Conservation (phyloP, 148 eudicot species). For the Tetragonia tetragonoides region DNA sequence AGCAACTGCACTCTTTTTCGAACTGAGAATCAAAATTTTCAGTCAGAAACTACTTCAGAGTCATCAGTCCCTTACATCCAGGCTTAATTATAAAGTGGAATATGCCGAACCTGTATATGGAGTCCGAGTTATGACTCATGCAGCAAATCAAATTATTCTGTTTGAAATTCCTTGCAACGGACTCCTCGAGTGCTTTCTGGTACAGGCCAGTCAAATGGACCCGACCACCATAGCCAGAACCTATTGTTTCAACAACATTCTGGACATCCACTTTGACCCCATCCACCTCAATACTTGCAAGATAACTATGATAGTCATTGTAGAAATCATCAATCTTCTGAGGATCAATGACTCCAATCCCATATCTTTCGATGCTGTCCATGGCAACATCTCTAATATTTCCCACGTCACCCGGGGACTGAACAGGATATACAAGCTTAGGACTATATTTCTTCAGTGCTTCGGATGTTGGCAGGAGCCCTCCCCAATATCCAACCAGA, state of each 20-base stretch:
- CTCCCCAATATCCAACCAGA: constrained; percentile 65
- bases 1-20: constrained; percentile 45
- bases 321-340: constrained; percentile 47
- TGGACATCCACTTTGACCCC: constrained; percentile 71
- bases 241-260: constrained; percentile 57
- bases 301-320: constrained; percentile 55
- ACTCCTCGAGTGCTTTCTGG: constrained; percentile 53
- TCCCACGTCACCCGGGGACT: constrained; percentile 58
- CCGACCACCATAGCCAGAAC: constrained; percentile 55
- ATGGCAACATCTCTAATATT: constrained; percentile 61
- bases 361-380: constrained; percentile 62
- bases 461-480: constrained; percentile 47
- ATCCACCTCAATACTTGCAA: constrained; percentile 52
- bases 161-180: constrained; percentile 45
- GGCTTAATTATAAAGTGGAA: background rate
- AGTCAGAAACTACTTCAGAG: constrained; percentile 15
- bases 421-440: constrained; percentile 50
- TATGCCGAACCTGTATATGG: constrained; percentile 44
- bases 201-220: constrained; percentile 43
- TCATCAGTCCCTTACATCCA: background rate
- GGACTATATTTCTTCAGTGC: constrained; percentile 50
- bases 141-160: constrained; percentile 51
- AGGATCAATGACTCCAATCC: constrained; percentile 50
- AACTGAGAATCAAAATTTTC: constrained; percentile 32
- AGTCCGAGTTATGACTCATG: constrained; percentile 62